Percentiles rank a stretch among this genome's conserved stretches.
phyloP scores from a whole-genome alignment of 2,329 filamentous ascomycete genomes.

The Tolypocladium ophioglossoides region DNA sequence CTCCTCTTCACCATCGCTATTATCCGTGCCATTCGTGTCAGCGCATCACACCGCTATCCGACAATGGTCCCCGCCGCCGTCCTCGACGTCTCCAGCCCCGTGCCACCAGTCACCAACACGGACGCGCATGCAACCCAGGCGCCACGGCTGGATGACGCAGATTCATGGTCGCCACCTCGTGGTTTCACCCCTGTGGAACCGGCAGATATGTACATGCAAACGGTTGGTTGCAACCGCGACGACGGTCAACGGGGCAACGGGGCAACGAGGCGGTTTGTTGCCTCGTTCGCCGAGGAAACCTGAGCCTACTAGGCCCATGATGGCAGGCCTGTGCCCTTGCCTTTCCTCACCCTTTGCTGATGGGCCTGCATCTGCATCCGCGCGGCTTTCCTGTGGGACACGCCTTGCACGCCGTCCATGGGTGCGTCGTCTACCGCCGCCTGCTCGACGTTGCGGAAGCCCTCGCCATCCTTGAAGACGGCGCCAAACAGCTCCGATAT shows the following conservation, averaged over 20 bases:
- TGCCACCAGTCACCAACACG: not conserved
- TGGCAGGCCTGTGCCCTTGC: not conserved
- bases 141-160: not conserved
- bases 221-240: not conserved
- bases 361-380: not conserved
- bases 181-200: not conserved
- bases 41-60: not conserved
- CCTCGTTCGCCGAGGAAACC: not conserved
- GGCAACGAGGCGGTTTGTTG: not conserved
- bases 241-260: not conserved
- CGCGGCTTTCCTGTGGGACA: slow-evolving; percentile 6
- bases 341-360: not conserved
- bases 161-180: not conserved
- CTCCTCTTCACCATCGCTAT: not conserved
- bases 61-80: not conserved
- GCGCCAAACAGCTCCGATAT: slow-evolving; percentile 59
- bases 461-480: slow-evolving; percentile 69
- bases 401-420: slow-evolving; percentile 14
- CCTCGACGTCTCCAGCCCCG: not conserved
- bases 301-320: not conserved
- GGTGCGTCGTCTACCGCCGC: slow-evolving; percentile 15
- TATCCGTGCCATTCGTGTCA: not conserved
- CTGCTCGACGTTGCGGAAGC: slow-evolving; percentile 35
- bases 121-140: not conserved
- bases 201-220: not conserved